Evolutionary conservation across 805 yeast species (phyloP).

Genomic region (Ogataea wickerhamii): DNA sequence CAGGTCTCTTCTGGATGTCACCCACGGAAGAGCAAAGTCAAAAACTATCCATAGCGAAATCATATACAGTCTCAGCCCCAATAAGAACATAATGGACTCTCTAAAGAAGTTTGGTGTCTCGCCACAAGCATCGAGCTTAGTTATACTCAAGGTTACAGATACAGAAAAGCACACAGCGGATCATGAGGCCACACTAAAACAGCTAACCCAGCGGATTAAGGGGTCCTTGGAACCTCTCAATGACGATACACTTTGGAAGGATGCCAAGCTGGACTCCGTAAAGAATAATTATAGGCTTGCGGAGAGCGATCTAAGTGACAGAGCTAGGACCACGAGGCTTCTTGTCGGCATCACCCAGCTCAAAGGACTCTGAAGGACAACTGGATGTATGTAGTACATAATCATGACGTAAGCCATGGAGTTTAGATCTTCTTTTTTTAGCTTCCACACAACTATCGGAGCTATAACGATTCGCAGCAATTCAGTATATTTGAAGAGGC

Average conservation of each 20-base stretch:
- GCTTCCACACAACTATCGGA: no score
- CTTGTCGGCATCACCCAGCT: slow-evolving; percentile 28
- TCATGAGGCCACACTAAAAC: slow-evolving; percentile 12
- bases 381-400: no score
- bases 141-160: slow-evolving; percentile 47
- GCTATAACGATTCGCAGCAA: no score
- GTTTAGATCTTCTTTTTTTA: no score
- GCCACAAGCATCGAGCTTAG: slow-evolving; percentile 36
- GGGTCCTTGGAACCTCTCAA: slow-evolving; percentile 35
- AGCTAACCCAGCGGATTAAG: slow-evolving; percentile 23
- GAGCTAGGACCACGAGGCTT: slow-evolving; percentile 19
- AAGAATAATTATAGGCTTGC: slow-evolving; percentile 27
- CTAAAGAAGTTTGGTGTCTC: slow-evolving; percentile 68
- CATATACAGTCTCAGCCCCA: slow-evolving; percentile 64
- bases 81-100: slow-evolving; percentile 69
- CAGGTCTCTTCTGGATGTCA: slow-evolving; percentile 53
- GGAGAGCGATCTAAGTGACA: slow-evolving; percentile 14
- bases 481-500: no score
- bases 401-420: no score
- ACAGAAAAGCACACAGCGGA: slow-evolving; percentile 10
- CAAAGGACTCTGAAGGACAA: slow-evolving; percentile 23
- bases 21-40: slow-evolving; percentile 51
- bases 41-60: slow-evolving; percentile 69
- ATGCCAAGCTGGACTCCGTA: slow-evolving; percentile 31
- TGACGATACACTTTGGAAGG: slow-evolving; percentile 30